Evolutionary conservation across 108 stramenopile genomes (phyloP).

Genomic region (Stephanodiscus minutulus): DNA sequence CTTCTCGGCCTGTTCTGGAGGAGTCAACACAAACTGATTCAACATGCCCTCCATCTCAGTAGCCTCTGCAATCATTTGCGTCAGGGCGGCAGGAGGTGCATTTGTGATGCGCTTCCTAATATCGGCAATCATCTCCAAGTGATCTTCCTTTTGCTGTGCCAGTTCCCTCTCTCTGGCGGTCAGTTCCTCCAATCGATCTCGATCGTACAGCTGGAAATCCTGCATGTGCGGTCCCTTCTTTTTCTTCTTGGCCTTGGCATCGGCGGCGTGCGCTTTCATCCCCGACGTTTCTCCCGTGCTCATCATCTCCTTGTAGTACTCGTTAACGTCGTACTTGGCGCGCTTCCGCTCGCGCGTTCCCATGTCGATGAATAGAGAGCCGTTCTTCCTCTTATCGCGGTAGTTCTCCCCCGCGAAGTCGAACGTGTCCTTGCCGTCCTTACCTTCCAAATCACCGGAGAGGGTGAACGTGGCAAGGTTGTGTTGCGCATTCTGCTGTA

Average conservation of each 20-base stretch:
- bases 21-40: constrained; percentile 54
- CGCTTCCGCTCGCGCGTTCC: constrained; percentile 97
- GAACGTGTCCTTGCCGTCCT: constrained; percentile 77
- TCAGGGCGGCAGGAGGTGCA: constrained; percentile 35
- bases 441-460: constrained; percentile 75
- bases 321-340: constrained; percentile 93
- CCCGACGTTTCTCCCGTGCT: constrained; percentile 54
- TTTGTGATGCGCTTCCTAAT: constrained; percentile 59
- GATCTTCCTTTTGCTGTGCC: constrained; percentile 69
- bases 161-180: constrained; percentile 76
- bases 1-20: constrained; percentile 65
- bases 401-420: constrained; percentile 93
- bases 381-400: constrained; percentile 70
- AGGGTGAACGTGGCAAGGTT: constrained; percentile 92
- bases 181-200: constrained; percentile 74
- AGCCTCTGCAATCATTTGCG: constrained; percentile 53
- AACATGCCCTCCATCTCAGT: constrained; percentile 64
- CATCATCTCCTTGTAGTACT: constrained; percentile 88
- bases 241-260: constrained; percentile 79
- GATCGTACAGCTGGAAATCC: constrained; percentile 95
- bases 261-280: constrained; percentile 77
- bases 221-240: constrained; percentile 88
- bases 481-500: constrained; percentile 95
- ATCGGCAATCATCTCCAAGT: constrained; percentile 70
- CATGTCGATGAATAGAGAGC: constrained; percentile 89